A percentile compares a stretch with the other conserved stretches of the same genome.
Evolutionary conservation across 345 rosid genomes (phyloP).

Genomic region (Sonneratia caseolaris): DNA sequence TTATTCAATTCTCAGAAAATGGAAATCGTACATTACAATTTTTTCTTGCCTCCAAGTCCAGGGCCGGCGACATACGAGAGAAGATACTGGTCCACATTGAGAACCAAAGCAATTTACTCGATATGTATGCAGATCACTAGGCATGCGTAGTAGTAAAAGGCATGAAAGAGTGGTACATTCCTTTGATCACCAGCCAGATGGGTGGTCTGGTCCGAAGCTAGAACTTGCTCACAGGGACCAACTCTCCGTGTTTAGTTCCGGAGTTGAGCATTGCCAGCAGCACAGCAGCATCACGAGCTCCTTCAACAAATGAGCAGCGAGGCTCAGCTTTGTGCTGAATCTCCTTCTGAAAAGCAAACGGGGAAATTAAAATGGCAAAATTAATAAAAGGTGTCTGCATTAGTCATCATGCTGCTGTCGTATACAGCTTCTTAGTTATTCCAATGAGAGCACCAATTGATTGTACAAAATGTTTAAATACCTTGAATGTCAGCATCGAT

Average conservation of each 20-base stretch:
- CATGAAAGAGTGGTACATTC: background rate
- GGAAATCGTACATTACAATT: background rate
- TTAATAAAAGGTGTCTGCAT: background rate
- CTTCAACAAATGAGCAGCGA: slow-evolving; percentile 67
- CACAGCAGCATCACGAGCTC: slow-evolving; percentile 85
- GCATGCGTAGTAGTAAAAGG: background rate
- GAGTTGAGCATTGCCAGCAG: slow-evolving; percentile 95
- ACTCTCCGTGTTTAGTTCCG: slow-evolving; percentile 51
- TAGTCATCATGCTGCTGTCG: background rate
- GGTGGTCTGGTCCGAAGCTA: slow-evolving; percentile 11
- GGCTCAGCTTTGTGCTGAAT: slow-evolving; percentile 43
- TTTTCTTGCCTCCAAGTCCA: background rate
- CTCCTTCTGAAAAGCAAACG: slow-evolving; percentile 30
- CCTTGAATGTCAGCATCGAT: slow-evolving; percentile 49
- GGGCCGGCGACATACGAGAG: background rate
- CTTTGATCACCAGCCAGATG: background rate
- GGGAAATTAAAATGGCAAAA: slow-evolving; percentile 2
- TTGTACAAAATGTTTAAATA: slow-evolving; percentile 8
- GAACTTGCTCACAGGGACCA: slow-evolving; percentile 46
- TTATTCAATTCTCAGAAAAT: background rate
- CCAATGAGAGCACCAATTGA: background rate
- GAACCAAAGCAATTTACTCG: background rate
- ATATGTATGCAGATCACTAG: background rate
- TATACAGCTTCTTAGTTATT: background rate
- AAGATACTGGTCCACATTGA: background rate